These are phyloP conservation scores for Xylariaceae sp. DNA, from an alignment of 2,329 filamentous ascomycete species.

Conservation along the genomic window DNA sequence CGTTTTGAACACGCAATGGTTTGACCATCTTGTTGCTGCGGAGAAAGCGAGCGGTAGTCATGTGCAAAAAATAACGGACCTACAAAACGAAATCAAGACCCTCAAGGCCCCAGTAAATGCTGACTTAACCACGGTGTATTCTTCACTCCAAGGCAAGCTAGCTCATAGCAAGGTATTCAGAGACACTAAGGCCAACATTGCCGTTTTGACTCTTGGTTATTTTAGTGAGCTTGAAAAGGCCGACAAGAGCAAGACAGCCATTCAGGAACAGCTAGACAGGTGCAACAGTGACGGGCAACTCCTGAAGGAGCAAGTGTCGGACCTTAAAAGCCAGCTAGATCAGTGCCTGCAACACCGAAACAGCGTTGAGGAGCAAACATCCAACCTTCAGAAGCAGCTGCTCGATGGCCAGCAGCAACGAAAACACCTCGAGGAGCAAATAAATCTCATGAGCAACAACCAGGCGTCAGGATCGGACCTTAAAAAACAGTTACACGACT, in stretches of 20 bases:
- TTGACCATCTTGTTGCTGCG: slow-evolving; percentile 18
- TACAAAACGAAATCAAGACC: slow-evolving; percentile 1
- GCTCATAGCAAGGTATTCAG: not conserved
- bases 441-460: not conserved
- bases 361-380: not conserved
- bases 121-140: not conserved
- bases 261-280: not conserved
- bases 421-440: slow-evolving; percentile 3
- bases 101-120: slow-evolving; percentile 3
- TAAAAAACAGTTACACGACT: not conserved
- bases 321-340: slow-evolving; percentile 11
- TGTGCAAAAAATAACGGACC: not conserved
- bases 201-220: slow-evolving; percentile 6
- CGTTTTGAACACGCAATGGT: slow-evolving; percentile 19
- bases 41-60: not conserved
- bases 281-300: not conserved
- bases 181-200: slow-evolving; percentile 9
- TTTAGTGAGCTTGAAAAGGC: slow-evolving; percentile 2
- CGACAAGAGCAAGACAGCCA: not conserved
- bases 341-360: not conserved
- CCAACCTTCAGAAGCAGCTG: slow-evolving; percentile 7
- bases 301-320: slow-evolving; percentile 7
- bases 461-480: not conserved
- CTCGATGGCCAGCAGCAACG: slow-evolving; percentile 4
- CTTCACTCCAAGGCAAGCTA: not conserved